A percentile compares a stretch with the other conserved stretches of the same genome.
These are phyloP conservation scores for Hymenoscyphus occultus DNA, from an alignment of 2,329 filamentous ascomycete species.

Conservation along the genomic window DNA sequence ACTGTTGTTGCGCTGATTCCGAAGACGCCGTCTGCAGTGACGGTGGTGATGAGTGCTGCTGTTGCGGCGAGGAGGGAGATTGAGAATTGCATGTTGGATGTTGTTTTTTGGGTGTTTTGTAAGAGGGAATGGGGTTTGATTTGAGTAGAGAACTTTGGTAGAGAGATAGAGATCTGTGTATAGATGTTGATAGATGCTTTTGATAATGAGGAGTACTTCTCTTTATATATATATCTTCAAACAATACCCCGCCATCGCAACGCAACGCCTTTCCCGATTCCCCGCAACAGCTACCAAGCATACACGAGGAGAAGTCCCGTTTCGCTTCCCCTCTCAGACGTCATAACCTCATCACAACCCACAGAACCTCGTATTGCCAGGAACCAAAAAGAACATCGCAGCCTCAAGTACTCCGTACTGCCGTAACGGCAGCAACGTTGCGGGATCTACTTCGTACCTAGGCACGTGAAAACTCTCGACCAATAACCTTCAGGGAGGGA, in stretches of 20 bases:
- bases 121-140: neutral
- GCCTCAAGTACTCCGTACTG: neutral
- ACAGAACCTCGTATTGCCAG: neutral
- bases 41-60: conserved; percentile 11
- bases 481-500: neutral
- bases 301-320: neutral
- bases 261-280: neutral
- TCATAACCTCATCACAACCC: neutral
- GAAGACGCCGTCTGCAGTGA: conserved; percentile 18
- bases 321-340: neutral
- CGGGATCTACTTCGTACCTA: neutral
- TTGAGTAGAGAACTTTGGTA: neutral
- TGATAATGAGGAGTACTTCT: neutral
- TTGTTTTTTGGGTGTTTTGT: neutral
- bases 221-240: neutral
- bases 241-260: neutral
- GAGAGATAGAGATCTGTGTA: neutral
- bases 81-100: conserved; percentile 20
- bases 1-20: conserved; percentile 11
- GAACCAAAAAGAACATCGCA: neutral
- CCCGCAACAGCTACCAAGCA: neutral
- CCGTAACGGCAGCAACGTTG: neutral
- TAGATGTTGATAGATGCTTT: neutral
- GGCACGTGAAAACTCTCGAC: neutral
- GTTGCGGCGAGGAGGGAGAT: conserved; percentile 13